Conservation (phyloP, 352 stramenopile genomes). For the Globisporangium mamillatum region DNA sequence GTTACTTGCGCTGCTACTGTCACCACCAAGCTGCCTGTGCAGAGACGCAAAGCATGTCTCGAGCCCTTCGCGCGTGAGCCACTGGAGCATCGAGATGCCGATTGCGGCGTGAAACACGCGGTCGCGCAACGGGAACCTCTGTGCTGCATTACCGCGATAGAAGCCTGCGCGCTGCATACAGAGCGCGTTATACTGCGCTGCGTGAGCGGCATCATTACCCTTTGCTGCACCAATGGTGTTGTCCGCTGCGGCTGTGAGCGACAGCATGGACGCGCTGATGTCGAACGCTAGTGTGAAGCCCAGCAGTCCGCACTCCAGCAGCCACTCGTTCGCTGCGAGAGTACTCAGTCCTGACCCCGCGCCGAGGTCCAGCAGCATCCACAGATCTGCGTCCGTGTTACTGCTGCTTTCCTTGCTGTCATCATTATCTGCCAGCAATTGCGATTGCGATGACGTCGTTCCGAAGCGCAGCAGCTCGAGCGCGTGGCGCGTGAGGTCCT, state of each 20-base stretch:
- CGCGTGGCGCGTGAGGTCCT: conserved; percentile 60
- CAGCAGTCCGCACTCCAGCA: conserved; percentile 28
- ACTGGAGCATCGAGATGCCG: conserved; percentile 84
- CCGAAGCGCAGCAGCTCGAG: conserved; percentile 42
- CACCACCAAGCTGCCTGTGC: conserved; percentile 21
- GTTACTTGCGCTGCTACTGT: not conserved
- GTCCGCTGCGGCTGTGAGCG: conserved; percentile 24
- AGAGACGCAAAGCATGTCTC: conserved; percentile 61
- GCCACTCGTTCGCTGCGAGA: conserved; percentile 45
- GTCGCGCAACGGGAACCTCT: conserved; percentile 51
- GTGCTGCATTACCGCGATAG: conserved; percentile 66
- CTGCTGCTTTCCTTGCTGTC: not conserved
- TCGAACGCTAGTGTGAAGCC: conserved; percentile 64
- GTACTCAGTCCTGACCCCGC: conserved; percentile 73
- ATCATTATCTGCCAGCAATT: not conserved
- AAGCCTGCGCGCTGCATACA: conserved; percentile 32
- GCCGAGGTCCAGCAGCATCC: conserved; percentile 65
- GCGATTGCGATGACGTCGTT: not conserved
- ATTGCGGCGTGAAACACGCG: conserved; percentile 48
- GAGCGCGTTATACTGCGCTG: not conserved
- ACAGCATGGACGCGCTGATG: conserved; percentile 75
- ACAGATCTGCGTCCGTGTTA: conserved; percentile 10
- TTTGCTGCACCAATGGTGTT: conserved; percentile 1
- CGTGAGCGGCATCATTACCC: not conserved
- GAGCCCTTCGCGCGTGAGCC: conserved; percentile 58